These are phyloP conservation scores for Ophiostoma ulmi DNA, from an alignment of 2,329 filamentous ascomycete genomes.

Conservation along the genomic window DNA sequence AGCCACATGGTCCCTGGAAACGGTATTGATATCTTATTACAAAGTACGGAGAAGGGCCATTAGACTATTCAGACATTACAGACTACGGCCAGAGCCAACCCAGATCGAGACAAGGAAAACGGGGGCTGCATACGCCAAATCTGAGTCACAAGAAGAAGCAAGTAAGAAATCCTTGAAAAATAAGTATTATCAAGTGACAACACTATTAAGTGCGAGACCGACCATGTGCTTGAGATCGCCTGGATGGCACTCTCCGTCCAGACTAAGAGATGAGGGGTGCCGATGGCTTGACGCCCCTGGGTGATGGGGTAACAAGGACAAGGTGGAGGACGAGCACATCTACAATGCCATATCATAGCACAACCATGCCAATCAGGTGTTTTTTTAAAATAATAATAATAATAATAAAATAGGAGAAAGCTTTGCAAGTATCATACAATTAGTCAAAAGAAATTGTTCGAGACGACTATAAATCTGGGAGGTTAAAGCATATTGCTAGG, in stretches of 20 bases:
- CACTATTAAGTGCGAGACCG: neutral
- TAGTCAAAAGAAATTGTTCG: neutral
- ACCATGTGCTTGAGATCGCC: constrained; percentile 14
- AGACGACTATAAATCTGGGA: neutral
- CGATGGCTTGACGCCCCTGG: neutral
- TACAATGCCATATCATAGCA: neutral
- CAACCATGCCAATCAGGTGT: neutral
- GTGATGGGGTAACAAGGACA: no score
- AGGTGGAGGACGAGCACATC: neutral
- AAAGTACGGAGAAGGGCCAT: constrained; percentile 9
- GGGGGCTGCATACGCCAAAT: constrained; percentile 12
- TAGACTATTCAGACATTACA: neutral
- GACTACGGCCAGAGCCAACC: constrained; percentile 16
- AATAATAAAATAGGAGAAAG: no score
- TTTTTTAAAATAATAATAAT: neutral
- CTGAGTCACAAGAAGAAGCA: constrained; percentile 21
- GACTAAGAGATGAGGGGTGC: constrained; percentile 6
- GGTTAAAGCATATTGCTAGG: neutral
- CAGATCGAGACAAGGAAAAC: constrained; percentile 19
- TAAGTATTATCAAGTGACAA: neutral
- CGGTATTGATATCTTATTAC: neutral
- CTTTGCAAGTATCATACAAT: neutral
- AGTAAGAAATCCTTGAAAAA: neutral
- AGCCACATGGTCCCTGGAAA: constrained; percentile 6
- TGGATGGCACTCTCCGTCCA: constrained; percentile 2